Base-by-base conservation (phyloP, 257 asterid species). In the Ilex asprella region DNA sequence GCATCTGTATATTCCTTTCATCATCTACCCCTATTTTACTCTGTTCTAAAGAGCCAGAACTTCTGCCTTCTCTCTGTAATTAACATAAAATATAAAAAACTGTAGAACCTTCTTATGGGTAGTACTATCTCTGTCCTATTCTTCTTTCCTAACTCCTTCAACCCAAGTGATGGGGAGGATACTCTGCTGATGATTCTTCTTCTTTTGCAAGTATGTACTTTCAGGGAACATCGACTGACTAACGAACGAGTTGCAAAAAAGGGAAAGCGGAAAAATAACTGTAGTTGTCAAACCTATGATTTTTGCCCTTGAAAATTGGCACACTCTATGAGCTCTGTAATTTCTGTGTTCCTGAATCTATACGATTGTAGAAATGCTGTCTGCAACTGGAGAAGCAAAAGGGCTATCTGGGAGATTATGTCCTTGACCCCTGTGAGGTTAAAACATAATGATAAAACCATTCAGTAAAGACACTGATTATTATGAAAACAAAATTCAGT, bases 331-430 rank as follows among this genome's bases (percentile, higher is more conserved):
- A 63, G 59, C 76, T 63, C 74, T 68, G 56, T 49, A 50, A 60
- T 59, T 66, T 61, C 52, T 30, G 10, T 60, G 72, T 64, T 46
- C 56, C 56, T 32, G 50, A 16, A 54, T 61, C 79, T 86, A 86
- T 61, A 76, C 78, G 55, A 76, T 88, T 11, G 88, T 82, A 0
- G 93, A 61, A 67, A 76, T 63, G 75, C 86, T 68, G 75, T 77
- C 70, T 27, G 80, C 75, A 32, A 77, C 80, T 5, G 71, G 80
- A 52, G 82, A 62, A 35, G 84, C 86, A 27, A 91, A 88, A 6
- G 89, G 94, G 73, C 81, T 84, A 39, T 88, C 95, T 0, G 98
- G 96, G 55, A 88, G 98, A 74, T 73, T 70, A 30, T 61, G 70
- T 71, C 77, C 82, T 75, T 77, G 88, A 58, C 49, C 61, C 66